Percentiles rank a stretch among this genome's conserved stretches.
phyloP scores from a whole-genome alignment of 257 asterid species.

The Jaltomata sinuosa region DNA sequence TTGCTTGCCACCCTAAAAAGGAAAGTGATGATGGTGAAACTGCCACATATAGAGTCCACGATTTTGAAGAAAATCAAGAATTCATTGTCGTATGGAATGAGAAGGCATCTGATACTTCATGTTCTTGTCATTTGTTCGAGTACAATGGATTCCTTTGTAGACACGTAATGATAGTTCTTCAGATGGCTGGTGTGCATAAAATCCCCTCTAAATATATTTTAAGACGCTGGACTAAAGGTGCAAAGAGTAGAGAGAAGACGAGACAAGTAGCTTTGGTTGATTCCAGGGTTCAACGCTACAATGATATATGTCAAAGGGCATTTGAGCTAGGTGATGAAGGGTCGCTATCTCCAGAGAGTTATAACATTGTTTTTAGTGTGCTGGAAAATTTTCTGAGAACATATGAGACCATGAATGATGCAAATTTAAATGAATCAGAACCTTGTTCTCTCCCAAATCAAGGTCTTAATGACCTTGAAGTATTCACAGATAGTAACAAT shows the following conservation, averaged over 20 bases:
- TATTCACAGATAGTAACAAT: slow-evolving; percentile 4
- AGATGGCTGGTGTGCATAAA: slow-evolving; percentile 34
- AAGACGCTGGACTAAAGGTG: slow-evolving; percentile 40
- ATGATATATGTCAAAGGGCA: slow-evolving; percentile 18
- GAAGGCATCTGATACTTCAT: slow-evolving; percentile 24
- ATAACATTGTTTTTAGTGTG: slow-evolving; percentile 13
- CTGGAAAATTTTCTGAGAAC: slow-evolving; percentile 26
- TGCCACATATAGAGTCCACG: slow-evolving; percentile 32
- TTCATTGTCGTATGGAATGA: slow-evolving; percentile 33
- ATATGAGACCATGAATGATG: slow-evolving; percentile 18
- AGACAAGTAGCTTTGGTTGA: slow-evolving; percentile 3
- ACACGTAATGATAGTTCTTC: slow-evolving; percentile 51
- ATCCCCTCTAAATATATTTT: slow-evolving; percentile 39
- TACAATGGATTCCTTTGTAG: slow-evolving; percentile 38
- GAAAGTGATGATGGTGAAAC: slow-evolving; percentile 21
- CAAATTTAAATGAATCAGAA: background rate
- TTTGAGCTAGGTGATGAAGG: slow-evolving; percentile 33
- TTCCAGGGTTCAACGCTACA: slow-evolving; percentile 21
- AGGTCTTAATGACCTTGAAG: slow-evolving; percentile 19
- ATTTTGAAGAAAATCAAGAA: slow-evolving; percentile 32
- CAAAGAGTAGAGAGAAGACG: slow-evolving; percentile 21
- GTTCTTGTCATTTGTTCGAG: slow-evolving; percentile 41
- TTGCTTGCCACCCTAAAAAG: slow-evolving; percentile 45
- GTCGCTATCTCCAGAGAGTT: slow-evolving; percentile 33
- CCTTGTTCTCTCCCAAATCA: slow-evolving; percentile 16